Conservation (phyloP, 1,284 basidiomycete species). For the Sanghuangporus sanghuang region DNA sequence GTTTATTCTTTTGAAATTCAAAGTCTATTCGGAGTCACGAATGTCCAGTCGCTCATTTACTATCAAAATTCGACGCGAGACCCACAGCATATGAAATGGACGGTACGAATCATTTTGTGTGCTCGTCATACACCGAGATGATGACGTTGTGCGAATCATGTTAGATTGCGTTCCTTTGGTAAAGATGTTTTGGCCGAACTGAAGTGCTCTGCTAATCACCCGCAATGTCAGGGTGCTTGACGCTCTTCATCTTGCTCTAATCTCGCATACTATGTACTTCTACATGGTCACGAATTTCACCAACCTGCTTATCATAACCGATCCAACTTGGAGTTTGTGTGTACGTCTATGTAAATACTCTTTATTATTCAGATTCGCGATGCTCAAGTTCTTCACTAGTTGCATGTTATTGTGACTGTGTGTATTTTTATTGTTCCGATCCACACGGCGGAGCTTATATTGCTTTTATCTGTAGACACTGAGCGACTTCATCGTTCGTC, state of each 20-base stretch:
- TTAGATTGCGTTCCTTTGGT: constrained; percentile 9
- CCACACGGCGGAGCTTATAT: neutral
- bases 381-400: neutral
- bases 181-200: neutral
- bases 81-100: constrained; percentile 18
- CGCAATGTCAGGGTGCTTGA: constrained; percentile 7
- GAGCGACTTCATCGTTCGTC: constrained; percentile 4
- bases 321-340: constrained; percentile 37
- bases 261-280: constrained; percentile 30
- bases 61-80: constrained; percentile 21
- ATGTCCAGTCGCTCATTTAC: constrained; percentile 24
- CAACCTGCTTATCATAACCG: constrained; percentile 34
- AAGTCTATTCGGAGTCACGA: constrained; percentile 25
- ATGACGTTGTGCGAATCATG: neutral
- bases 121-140: neutral
- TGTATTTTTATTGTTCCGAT: neutral
- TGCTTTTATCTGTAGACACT: neutral
- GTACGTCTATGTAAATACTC: neutral
- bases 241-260: constrained; percentile 12
- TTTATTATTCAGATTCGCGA: neutral
- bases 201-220: neutral
- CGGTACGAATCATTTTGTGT: constrained; percentile 16
- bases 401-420: neutral
- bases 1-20: neutral
- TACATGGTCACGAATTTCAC: constrained; percentile 48